These are phyloP conservation scores for Leccinum aurantiacum DNA, from an alignment of 768 basidiomycete species.

Conservation along the genomic window DNA sequence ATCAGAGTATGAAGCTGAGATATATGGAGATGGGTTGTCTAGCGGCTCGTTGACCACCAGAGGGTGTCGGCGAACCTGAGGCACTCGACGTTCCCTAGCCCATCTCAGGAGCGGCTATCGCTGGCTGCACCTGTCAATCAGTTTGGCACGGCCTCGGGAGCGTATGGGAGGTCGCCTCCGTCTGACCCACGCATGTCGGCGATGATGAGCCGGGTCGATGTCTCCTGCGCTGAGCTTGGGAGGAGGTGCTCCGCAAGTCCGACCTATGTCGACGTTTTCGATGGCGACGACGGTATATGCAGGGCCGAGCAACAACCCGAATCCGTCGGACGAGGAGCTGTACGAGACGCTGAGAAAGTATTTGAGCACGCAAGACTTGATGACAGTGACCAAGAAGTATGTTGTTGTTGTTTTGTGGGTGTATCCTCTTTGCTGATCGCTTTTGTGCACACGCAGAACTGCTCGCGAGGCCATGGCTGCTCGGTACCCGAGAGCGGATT, in stretches of 20 bases:
- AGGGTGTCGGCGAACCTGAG: constrained; percentile 26
- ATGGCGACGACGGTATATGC: constrained; percentile 58
- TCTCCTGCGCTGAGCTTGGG: constrained; percentile 33
- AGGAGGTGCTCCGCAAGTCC: constrained; percentile 31
- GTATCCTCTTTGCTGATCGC: constrained; percentile 7
- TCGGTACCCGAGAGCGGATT: constrained; percentile 67
- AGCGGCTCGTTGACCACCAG: constrained; percentile 45
- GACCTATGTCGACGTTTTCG: constrained; percentile 60
- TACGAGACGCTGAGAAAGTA: constrained; percentile 54
- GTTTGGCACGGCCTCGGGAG: constrained; percentile 37
- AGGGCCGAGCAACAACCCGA: constrained; percentile 49
- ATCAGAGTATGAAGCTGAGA: constrained; percentile 64
- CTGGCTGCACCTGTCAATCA: constrained; percentile 37
- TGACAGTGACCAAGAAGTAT: constrained; percentile 72
- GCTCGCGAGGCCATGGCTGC: constrained; percentile 61
- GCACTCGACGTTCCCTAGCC: constrained; percentile 26
- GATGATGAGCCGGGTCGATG: constrained; percentile 38
- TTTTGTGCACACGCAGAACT: constrained; percentile 37
- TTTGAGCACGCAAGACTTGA: constrained; percentile 64
- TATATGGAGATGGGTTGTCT: constrained; percentile 50
- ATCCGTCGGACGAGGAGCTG: constrained; percentile 63
- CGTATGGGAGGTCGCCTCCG: constrained; percentile 39
- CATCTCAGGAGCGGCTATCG: constrained; percentile 40
- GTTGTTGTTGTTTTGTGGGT: constrained; percentile 15
- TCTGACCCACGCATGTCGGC: constrained; percentile 47